Percentiles rank a stretch among this genome's conserved stretches.
Evolutionary conservation across 805 yeast genomes (phyloP).

Genomic region (Lipomyces kockii): DNA sequence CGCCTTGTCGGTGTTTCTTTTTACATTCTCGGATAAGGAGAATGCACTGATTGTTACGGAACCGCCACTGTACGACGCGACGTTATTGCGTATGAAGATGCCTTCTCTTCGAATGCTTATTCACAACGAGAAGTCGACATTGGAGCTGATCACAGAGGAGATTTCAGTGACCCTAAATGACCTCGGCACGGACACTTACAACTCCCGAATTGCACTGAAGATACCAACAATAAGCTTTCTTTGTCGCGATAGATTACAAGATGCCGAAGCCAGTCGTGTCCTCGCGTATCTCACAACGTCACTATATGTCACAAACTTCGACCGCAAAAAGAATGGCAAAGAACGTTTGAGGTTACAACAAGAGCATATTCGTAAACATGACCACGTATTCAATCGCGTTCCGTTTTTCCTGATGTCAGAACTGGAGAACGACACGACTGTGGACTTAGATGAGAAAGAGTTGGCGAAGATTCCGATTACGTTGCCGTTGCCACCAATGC

Average conservation of each 20-base stretch:
- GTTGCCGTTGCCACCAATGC: slow-evolving; percentile 30
- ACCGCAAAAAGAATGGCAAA: slow-evolving; percentile 54
- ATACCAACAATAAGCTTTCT: slow-evolving; percentile 54
- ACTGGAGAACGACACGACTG: slow-evolving; percentile 7
- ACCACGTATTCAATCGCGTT: slow-evolving; percentile 80
- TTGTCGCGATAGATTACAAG: slow-evolving; percentile 16
- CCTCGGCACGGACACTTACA: slow-evolving; percentile 68
- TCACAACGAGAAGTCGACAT: slow-evolving; percentile 42
- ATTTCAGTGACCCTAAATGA: slow-evolving; percentile 61
- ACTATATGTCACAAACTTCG: slow-evolving; percentile 61
- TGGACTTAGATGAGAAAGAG: slow-evolving; percentile 47
- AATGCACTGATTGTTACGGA: slow-evolving; percentile 66
- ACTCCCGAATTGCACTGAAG: slow-evolving; percentile 56
- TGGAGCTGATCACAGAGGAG: slow-evolving; percentile 41
- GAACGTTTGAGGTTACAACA: slow-evolving; percentile 61
- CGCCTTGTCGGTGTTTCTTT: slow-evolving; percentile 56
- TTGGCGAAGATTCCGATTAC: slow-evolving; percentile 46
- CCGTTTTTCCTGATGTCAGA: slow-evolving; percentile 61
- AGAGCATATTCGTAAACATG: slow-evolving; percentile 68
- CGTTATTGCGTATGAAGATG: slow-evolving; percentile 62
- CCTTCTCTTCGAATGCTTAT: slow-evolving; percentile 55
- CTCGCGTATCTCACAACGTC: slow-evolving; percentile 60
- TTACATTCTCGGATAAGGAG: slow-evolving; percentile 74
- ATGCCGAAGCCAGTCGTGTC: slow-evolving; percentile 18
- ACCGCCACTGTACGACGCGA: slow-evolving; percentile 67